phyloP scores from a whole-genome alignment of 225 moss, liverwort and hornwort species.

The Pseudoscleropodium purum region DNA sequence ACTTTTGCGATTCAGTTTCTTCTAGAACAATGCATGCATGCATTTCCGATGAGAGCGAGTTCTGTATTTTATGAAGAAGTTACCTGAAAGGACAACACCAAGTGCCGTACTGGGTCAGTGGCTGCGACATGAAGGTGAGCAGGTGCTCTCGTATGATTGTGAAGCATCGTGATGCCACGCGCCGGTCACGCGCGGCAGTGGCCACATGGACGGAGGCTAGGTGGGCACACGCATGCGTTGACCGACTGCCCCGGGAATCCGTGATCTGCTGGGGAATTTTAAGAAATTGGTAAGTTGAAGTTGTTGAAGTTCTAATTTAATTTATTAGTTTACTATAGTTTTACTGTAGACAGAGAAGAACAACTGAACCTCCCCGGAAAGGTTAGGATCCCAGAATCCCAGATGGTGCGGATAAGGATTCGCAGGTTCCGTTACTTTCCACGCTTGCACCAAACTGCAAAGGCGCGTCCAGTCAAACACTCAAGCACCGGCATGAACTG shows the following conservation, averaged over 20 bases:
- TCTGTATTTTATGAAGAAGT: neutral
- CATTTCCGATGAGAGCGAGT: neutral
- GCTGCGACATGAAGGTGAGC: neutral
- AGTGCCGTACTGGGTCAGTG: neutral
- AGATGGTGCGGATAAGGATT: conserved; percentile 13
- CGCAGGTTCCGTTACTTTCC: conserved; percentile 1
- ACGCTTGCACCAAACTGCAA: neutral
- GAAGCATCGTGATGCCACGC: neutral
- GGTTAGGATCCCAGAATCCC: neutral
- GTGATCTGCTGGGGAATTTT: neutral
- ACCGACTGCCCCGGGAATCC: neutral
- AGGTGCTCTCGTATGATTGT: neutral
- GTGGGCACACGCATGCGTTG: neutral
- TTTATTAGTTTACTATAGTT: neutral
- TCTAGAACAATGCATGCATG: neutral
- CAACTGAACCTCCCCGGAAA: neutral
- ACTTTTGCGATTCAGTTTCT: neutral
- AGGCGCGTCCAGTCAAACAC: neutral
- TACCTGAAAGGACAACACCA: neutral
- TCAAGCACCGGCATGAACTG: neutral
- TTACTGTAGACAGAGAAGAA: neutral
- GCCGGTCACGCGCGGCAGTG: neutral
- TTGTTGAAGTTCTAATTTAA: neutral
- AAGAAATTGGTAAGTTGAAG: neutral
- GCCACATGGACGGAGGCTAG: neutral